Base-by-base conservation (phyloP, 2,329 filamentous ascomycete genomes). In the Colletotrichum sp. region DNA sequence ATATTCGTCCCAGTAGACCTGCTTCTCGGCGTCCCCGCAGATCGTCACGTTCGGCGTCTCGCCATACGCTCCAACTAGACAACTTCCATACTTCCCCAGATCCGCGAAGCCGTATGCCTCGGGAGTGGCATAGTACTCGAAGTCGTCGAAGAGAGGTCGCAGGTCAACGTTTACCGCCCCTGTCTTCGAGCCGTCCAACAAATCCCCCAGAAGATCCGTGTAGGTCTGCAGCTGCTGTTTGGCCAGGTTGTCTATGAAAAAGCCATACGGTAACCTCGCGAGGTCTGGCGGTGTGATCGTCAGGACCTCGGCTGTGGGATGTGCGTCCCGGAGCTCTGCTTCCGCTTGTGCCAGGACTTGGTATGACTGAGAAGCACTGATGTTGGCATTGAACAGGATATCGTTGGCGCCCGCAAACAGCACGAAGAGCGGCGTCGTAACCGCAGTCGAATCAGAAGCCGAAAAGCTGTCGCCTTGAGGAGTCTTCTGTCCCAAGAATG, bases 1-100 rank as follows among this genome's bases (percentile, higher is more conserved):
- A 26, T 74, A 76, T 24, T 76, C 74, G 59, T 76, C 74, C 70
- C 70, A 76, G 34, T 76, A 76, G 18, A 76, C 74, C 57, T 32
- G 52, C 15, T 10, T 65, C 18, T 73, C 59, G 24, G 64, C 57
- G 15, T 76, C 64, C 52, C 64, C 59, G 49, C 70, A 76, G 34
- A 76, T 24, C 57, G 74, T 76, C 59, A 76, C 70, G n/a, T 74
- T 60, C 10, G 64, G 7, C 10, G 70, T 76, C 64, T 76, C 70
- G 34, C 64, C 70, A 59, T 76, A 76, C 26, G 59, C 64, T 3
- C 74, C 70, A 26, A 39, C 28, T 55, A 74, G 28, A 62, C 70
- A 76, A 18, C 74, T 74, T 8, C 74, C 70, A 26, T 76, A 76
- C 49, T 74, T 74, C 5, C 70, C 70, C 21, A 76, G 49, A 15